phyloP scores from a whole-genome alignment of 2,329 filamentous ascomycete species.

The Nemania sp. region DNA sequence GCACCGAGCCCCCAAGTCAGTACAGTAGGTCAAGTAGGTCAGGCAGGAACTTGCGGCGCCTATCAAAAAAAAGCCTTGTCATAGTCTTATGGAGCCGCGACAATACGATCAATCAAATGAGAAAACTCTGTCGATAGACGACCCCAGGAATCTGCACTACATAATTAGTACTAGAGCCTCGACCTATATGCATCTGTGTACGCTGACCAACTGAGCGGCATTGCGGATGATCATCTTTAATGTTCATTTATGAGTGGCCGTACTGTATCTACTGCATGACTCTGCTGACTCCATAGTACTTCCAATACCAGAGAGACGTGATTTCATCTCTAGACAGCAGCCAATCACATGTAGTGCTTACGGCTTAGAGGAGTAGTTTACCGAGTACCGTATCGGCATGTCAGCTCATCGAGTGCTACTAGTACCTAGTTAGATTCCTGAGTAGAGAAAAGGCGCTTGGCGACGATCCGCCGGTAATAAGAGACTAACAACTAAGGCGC shows the following conservation, averaged over 20 bases:
- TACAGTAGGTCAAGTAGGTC: background rate
- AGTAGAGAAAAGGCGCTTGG: background rate
- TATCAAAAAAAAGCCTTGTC: background rate
- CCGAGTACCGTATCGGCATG: background rate
- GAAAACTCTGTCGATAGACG: background rate
- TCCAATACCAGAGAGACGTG: background rate
- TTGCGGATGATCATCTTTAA: constrained; percentile 22
- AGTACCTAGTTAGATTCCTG: background rate
- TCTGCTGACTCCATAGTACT: constrained; percentile 32
- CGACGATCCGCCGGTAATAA: background rate
- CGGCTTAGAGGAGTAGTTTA: no score
- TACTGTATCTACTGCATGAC: constrained; percentile 32
- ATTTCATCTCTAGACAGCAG: background rate
- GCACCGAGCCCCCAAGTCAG: constrained; percentile 19
- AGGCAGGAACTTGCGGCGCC: background rate
- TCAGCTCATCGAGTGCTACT: background rate
- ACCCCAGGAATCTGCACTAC: background rate
- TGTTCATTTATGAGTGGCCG: constrained; percentile 26
- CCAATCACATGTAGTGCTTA: constrained; percentile 3
- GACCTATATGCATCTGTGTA: background rate
- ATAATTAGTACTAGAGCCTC: background rate
- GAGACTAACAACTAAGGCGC: background rate
- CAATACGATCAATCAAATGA: background rate
- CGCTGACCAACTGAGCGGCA: constrained; percentile 24
- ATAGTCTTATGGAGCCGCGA: background rate